phyloP scores from a whole-genome alignment of 768 basidiomycete genomes.

The Lactifluus piperatus region DNA sequence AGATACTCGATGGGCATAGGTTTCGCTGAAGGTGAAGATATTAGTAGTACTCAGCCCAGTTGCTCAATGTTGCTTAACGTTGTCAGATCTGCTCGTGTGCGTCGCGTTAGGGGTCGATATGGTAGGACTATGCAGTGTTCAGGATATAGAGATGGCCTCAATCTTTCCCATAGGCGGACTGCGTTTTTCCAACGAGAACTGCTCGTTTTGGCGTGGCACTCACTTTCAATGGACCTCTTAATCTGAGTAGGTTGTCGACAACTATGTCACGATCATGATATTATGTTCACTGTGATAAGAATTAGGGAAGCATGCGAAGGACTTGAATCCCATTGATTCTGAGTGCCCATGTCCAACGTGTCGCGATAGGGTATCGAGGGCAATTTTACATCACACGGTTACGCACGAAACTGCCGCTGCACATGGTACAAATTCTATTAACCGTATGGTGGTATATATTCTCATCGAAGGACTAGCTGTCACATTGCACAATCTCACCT shows the following conservation, averaged over 20 bases:
- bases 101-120: constrained; percentile 90
- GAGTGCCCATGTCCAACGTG: constrained; percentile 87
- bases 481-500: constrained; percentile 76
- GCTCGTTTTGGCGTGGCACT: constrained; percentile 87
- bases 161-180: constrained; percentile 57
- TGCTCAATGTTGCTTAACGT: not conserved
- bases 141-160: not conserved
- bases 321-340: constrained; percentile 65
- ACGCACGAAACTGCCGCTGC: constrained; percentile 82
- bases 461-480: constrained; percentile 40
- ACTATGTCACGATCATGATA: not conserved
- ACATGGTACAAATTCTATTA: constrained; percentile 44
- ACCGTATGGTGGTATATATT: not conserved
- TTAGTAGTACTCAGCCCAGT: not conserved
- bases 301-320: constrained; percentile 60
- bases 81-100: constrained; percentile 75
- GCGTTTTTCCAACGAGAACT: constrained; percentile 88
- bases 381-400: constrained; percentile 64
- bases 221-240: constrained; percentile 73
- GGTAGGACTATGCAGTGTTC: constrained; percentile 37
- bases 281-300: constrained; percentile 30
- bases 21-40: constrained; percentile 69
- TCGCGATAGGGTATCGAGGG: constrained; percentile 51
- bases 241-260: constrained; percentile 49
- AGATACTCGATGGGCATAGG: constrained; percentile 91